Base-by-base conservation (phyloP, 805 yeast species). In the Candida oleophila region DNA sequence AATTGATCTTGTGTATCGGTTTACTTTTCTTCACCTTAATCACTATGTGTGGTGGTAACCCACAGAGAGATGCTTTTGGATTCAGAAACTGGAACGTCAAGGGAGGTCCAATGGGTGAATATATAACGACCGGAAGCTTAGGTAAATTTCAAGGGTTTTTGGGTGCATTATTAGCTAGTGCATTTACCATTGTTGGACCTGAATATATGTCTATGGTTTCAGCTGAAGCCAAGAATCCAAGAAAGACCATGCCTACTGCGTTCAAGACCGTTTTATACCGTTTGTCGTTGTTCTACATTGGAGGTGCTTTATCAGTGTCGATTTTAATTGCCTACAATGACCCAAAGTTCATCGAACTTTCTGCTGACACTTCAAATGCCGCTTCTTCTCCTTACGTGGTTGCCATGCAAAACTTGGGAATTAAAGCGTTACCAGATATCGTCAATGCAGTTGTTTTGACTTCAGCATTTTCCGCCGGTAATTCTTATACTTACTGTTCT, bases 131-230 rank as follows among this genome's bases (percentile, higher is more conserved):
- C 1, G 78, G 78, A 0, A 39, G 59, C 4, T 44, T 61, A 9
- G 78, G 77, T 28, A 59, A 65, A 38, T 68, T 73, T 45, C 66
- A 73, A 49, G 78, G 77, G 3, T 74, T 71, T 54, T 57, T 73
- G 49, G 66, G 68, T 9, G 71, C 70, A 15, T 59, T 69, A 43
- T 53, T 61, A 35, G 63, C 65, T 21, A 74, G 75, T 3, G 59
- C 67, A 37, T 73, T 71, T 55, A 64, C 66, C 15, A 65, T 68
- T 35, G 75, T 65, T 38, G 76, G 76, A 3, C 73, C 77, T 2
- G 78, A 74, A 51, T 73, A 73, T 52, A 58, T 74, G 52, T 63
- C 73, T 21, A 68, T 71, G 70, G 71, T 68, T 21, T 69, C 74
- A 3, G 76, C 74, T 41, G 79, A 74, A 52, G 70, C 71, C 18